Base-by-base conservation (phyloP, 768 basidiomycete genomes). In the Candolleomyces eurysporus region DNA sequence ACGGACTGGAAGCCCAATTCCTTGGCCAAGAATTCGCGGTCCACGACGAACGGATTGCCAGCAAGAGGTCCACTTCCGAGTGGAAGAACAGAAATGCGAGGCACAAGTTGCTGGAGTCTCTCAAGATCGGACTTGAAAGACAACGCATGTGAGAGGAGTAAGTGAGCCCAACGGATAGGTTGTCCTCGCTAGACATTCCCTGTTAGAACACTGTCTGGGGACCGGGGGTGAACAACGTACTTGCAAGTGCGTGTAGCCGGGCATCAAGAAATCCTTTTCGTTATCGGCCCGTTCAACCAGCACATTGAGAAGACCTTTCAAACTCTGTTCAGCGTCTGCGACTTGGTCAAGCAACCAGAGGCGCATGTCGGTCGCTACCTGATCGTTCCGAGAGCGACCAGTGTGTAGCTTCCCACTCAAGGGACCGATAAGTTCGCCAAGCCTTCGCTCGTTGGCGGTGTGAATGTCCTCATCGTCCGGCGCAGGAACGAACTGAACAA, bases 391-490 rank as follows among this genome's bases (percentile, higher is more conserved):
- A 55, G 94, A 96, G 62, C 97, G 87, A 31, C 97, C 97, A 0
- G 97, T 99, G 71, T 99, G 97, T 48, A 99, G 81, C 75, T 98
- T 99, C 3, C 97, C 97, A 5, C 93, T 95, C 16, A 94, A 84
- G 14, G 91, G 80, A 0, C 97, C 97, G 58, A 98, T 93, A 57
- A 99, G 76, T 76, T 99, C 96, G 64, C 88, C 92, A 65, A 99
- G 75, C 46, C 97, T 85, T 51, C 97, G 87, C 72, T 99, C 97
- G 69, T 98, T 99, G 58, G 97, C 97, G 13, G 97, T 99, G 73
- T 98, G 96, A 62, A 99, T 98, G 70, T 99, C 97, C 69, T 99
- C 97, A 68, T 99, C 97, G 66, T 96, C 94, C n/a, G 85, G 79
- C 62, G 89, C 79, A 32, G 87, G 75, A 59, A 77, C 71, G 70